These are phyloP conservation scores for Carallia pectinifolia DNA, from an alignment of 345 rosid species.

Conservation along the genomic window DNA sequence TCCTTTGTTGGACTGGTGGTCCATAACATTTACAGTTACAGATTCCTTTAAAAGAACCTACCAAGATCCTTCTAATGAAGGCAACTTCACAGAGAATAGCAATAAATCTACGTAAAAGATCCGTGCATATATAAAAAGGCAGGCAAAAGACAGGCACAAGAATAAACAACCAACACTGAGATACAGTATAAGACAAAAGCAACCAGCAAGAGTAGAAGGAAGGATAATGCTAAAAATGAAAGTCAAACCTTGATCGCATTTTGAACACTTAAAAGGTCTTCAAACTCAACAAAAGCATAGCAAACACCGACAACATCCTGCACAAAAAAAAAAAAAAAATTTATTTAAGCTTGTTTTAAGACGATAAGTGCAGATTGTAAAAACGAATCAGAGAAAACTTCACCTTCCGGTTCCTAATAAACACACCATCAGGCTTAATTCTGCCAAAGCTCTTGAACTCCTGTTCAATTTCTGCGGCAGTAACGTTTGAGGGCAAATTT, in stretches of 20 bases:
- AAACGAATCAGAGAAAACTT: neutral
- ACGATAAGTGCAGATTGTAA: neutral
- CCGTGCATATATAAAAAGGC: too few relatives aligned
- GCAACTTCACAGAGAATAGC: too few relatives aligned
- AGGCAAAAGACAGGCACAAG: too few relatives aligned
- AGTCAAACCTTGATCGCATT: slow-evolving; percentile 80
- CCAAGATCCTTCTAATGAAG: too few relatives aligned
- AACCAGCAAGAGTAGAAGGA: neutral
- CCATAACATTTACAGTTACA: too few relatives aligned
- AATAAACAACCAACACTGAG: neutral
- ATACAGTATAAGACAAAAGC: neutral
- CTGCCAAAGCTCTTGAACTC: slow-evolving; percentile 82
- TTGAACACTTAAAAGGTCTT: slow-evolving; percentile 81
- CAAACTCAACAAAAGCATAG: slow-evolving; percentile 96
- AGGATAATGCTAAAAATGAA: neutral
- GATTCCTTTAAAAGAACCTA: too few relatives aligned
- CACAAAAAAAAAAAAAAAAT: slow-evolving; percentile 47
- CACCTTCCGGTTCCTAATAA: slow-evolving; percentile 88
- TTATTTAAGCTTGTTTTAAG: slow-evolving; percentile 28
- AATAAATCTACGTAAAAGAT: too few relatives aligned
- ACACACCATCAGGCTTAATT: slow-evolving; percentile 87
- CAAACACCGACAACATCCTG: slow-evolving; percentile 89
- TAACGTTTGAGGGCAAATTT: slow-evolving; percentile 79
- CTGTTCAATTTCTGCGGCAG: slow-evolving; percentile 77
- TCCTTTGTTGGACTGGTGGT: too few relatives aligned